Evolutionary conservation across 2,329 filamentous ascomycete species (phyloP).

Genomic region (Fusarium torulosum): DNA sequence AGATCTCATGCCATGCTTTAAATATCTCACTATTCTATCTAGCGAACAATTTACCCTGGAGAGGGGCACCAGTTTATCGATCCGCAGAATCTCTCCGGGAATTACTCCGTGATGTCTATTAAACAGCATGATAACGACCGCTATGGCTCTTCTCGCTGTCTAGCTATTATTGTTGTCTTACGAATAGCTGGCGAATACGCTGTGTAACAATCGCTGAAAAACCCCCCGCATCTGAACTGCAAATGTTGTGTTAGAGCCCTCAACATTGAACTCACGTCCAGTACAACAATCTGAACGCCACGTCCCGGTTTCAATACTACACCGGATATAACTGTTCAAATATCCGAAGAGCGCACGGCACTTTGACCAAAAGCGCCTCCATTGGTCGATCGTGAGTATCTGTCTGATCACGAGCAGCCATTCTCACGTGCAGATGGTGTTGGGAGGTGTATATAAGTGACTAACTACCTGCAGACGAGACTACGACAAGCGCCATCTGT

Average conservation of each 20-base stretch:
- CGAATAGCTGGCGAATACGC: slow-evolving; percentile 2
- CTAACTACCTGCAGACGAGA: slow-evolving; percentile 8
- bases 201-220: neutral
- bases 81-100: slow-evolving; percentile 45
- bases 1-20: slow-evolving; percentile 18
- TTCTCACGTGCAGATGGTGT: slow-evolving; percentile 22
- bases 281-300: neutral
- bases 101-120: slow-evolving; percentile 47
- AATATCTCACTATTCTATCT: slow-evolving; percentile 3
- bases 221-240: slow-evolving; percentile 21
- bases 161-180: slow-evolving; percentile 8
- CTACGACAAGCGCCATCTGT: neutral
- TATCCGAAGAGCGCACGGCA: neutral
- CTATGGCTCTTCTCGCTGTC: slow-evolving; percentile 8
- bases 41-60: slow-evolving; percentile 39
- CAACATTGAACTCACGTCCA: slow-evolving; percentile 2
- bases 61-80: slow-evolving; percentile 34
- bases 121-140: slow-evolving; percentile 28
- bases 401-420: slow-evolving; percentile 15
- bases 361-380: neutral
- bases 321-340: neutral
- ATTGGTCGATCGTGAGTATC: slow-evolving; percentile 27
- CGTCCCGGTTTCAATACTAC: neutral
- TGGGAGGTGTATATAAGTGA: slow-evolving; percentile 8
- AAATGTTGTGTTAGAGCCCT: slow-evolving; percentile 10